Evolutionary conservation across 1,284 basidiomycete species (phyloP), one percentile per base, ranked within the genome.

Genomic region (Trichosporon sp.): DNA sequence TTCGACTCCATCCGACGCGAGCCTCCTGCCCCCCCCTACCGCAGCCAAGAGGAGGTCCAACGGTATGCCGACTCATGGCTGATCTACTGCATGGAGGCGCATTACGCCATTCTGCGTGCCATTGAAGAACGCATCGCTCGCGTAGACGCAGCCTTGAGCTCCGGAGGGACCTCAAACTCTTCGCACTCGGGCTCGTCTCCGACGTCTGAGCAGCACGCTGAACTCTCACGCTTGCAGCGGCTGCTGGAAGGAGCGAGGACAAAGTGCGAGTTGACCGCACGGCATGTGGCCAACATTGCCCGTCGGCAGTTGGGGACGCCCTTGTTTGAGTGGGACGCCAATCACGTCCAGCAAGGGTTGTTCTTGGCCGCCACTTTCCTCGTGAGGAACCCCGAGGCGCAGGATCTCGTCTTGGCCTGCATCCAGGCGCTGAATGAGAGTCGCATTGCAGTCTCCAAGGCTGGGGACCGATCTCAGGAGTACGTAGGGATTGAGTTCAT

Each of bases 21-120:
- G 32, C 42, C 67, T 4, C 44, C 76, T 76, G 25, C 85, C 76
- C 42, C 65, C n/a, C 68, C 74, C 80, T 64, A 83, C 86, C 70
- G 87, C 51, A 84, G 87, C 15, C 83, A 85, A 32, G 87, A 90
- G 71, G 89, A 90, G 88, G 71, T 81, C 8, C 68, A 88, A 87
- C 87, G 89, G 87, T 93, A 77, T 88, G 89, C 82, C 86, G 92
- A 77, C 90, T 91, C 78, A 87, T 92, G 84, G 91, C 90, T 92
- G 73, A 80, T 80, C 31, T 79, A 77, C 73, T 68, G 81, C 25
- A 81, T 81, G 65, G 78, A 83, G 68, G 83, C 79, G 1, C 82
- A 82, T 32, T 80, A 81, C 56, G 76, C 79, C 35, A 81, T 83
- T 23, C 75, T 78, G 27, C 78, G 74, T 31, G 76, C 77, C 7